Base-by-base conservation (phyloP, 2,329 filamentous ascomycete genomes). In the Colletotrichum coccodes region DNA sequence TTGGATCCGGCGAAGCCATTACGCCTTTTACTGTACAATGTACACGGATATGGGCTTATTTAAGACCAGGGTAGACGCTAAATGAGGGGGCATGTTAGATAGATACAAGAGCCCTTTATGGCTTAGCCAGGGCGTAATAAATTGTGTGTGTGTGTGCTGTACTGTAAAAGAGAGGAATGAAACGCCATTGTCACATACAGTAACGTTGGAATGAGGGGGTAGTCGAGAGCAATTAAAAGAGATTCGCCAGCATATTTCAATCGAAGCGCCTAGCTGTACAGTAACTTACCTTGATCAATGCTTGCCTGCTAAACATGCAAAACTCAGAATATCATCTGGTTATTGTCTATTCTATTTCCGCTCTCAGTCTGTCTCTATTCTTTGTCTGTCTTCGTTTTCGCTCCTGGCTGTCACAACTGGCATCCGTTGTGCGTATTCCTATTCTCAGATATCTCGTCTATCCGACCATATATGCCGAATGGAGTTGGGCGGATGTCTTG, bases 261-360 rank as follows among this genome's bases (percentile, higher is more conserved):
- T 44, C 26, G 23, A 34, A n/a, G 16, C 26, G 4, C 38, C 21
- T 58, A 14, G 26, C 23, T 58, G 4, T 16, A 7, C 47, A n/a
- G 47, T 16, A 58, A 30, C 38, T 58, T 46, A 30, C 38, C 38
- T 58, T 23, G 4, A 44, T 28, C 23, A 34, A 44, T 21, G 36
- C 54, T 44, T 58, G 2, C 38, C 38, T 58, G 3, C 23, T n/a
- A 46, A 44, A 11, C 26, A 58, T 58, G 11, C 2, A 58, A 58
- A 32, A 42, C 38, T 58, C 8, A 32, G 54, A 58, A 12, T 8
- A 23, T 42, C 9, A 9, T 42, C 54, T 58, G 4, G 18, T 58
- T 32, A 58, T 58, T 21, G 16, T 42, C 36, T 58, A 58, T 32
- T 11, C 54, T 58, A 14, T 58, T 58, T 58, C 54, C 23, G 38